These are phyloP conservation scores for Turritis glabra DNA, from an alignment of 345 rosid species.

Conservation along the genomic window DNA sequence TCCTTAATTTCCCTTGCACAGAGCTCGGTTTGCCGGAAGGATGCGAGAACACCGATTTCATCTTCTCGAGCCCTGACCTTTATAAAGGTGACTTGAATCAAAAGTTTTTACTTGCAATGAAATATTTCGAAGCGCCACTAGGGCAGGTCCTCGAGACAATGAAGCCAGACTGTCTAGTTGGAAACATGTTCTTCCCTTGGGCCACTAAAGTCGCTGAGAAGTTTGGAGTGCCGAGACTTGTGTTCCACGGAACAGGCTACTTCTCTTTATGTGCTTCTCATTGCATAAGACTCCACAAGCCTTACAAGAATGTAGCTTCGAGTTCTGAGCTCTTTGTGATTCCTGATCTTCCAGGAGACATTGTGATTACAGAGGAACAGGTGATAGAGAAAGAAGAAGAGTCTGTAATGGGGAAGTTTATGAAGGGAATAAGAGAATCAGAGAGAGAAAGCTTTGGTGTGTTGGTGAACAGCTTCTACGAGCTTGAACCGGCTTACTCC, in stretches of 20 bases:
- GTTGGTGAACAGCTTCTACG: slow-evolving; percentile 67
- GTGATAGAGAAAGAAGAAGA: slow-evolving; percentile 18
- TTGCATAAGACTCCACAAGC: slow-evolving; percentile 43
- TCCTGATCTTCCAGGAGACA: slow-evolving; percentile 53
- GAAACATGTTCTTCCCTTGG: slow-evolving; percentile 66
- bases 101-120: slow-evolving; percentile 40
- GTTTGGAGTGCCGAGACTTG: slow-evolving; percentile 53
- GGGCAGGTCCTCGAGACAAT: slow-evolving; percentile 43
- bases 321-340: slow-evolving; percentile 50
- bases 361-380: slow-evolving; percentile 44
- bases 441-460: slow-evolving; percentile 60
- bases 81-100: slow-evolving; percentile 6
- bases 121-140: slow-evolving; percentile 45
- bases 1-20: slow-evolving; percentile 45
- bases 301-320: slow-evolving; percentile 40
- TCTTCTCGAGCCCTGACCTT: not conserved
- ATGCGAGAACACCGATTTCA: slow-evolving; percentile 43
- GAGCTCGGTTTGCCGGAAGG: slow-evolving; percentile 53
- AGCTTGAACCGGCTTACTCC: slow-evolving; percentile 61
- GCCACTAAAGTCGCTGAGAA: slow-evolving; percentile 51
- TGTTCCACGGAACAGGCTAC: slow-evolving; percentile 53
- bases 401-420: slow-evolving; percentile 15
- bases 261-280: slow-evolving; percentile 42
- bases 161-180: slow-evolving; percentile 55
- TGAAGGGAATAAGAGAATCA: slow-evolving; percentile 36